Percentiles rank a stretch among this genome's conserved stretches.
Evolutionary conservation across 2,329 filamentous ascomycete species (phyloP).

Genomic region (Didymella exigua): DNA sequence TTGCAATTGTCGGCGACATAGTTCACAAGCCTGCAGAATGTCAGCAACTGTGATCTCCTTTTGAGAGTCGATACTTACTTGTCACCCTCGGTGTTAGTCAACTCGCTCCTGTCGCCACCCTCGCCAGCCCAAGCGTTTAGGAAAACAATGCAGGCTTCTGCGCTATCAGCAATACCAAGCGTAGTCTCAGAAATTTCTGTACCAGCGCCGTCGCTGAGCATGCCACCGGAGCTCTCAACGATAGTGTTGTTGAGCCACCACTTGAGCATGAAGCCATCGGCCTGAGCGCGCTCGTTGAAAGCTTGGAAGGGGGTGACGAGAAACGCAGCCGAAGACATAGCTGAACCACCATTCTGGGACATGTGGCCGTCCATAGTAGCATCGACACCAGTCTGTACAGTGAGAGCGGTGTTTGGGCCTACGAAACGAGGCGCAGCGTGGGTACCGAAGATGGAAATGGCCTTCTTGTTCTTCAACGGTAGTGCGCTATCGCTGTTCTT

Average conservation of each 20-base stretch:
- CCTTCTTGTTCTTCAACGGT: conserved; percentile 48
- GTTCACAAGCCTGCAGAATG: conserved; percentile 43
- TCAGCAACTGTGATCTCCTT: not conserved
- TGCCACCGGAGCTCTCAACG: conserved; percentile 6
- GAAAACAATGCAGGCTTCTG: conserved; percentile 28
- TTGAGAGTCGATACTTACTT: not conserved
- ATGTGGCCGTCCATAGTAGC: conserved; percentile 19
- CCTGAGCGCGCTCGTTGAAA: conserved; percentile 14
- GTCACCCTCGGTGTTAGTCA: conserved; percentile 13
- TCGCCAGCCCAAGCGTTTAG: conserved; percentile 25
- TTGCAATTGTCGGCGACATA: conserved; percentile 51
- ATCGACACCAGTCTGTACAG: conserved; percentile 13
- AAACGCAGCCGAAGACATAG: conserved; percentile 15
- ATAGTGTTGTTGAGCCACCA: conserved; percentile 21
- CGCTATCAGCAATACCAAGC: conserved; percentile 9
- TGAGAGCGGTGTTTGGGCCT: conserved; percentile 18
- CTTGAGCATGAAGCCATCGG: conserved; percentile 18
- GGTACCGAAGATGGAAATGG: conserved; percentile 11
- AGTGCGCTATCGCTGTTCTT: conserved; percentile 60
- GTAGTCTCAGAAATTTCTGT: conserved; percentile 17
- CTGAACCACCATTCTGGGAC: conserved; percentile 13
- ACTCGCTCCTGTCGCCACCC: conserved; percentile 12
- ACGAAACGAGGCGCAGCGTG: conserved; percentile 12
- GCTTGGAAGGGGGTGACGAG: conserved; percentile 15
- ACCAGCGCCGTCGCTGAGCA: conserved; percentile 14